phyloP scores from a whole-genome alignment of 805 yeast species.

The Wickerhamia fluorescens region DNA sequence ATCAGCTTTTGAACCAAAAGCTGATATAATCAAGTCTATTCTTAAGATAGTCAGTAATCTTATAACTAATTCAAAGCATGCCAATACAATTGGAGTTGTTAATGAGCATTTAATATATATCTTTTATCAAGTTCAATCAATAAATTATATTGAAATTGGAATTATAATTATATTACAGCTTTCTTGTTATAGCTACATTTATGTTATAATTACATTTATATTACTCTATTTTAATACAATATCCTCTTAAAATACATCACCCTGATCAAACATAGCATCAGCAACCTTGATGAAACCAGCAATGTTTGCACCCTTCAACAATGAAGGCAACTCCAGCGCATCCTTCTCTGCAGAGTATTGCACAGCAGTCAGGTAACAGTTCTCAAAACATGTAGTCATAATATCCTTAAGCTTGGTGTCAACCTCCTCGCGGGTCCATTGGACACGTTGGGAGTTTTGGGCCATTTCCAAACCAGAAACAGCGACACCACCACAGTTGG shows the following conservation, averaged over 20 bases:
- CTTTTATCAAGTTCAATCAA: too few species aligned
- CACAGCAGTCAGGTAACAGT: conserved; percentile 83
- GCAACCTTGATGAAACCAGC: conserved; percentile 99
- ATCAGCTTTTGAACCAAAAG: too few species aligned
- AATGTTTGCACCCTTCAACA: conserved; percentile 98
- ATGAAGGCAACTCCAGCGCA: conserved; percentile 67
- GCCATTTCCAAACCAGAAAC: conserved; percentile 99
- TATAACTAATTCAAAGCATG: too few species aligned
- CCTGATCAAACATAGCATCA: conserved; percentile 96
- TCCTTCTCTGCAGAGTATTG: conserved; percentile 69
- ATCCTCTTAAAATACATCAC: conserved; percentile 63
- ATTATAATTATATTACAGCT: too few species aligned
- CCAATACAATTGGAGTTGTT: too few species aligned
- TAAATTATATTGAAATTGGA: too few species aligned
- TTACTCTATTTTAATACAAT: too few species aligned
- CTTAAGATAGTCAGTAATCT: too few species aligned
- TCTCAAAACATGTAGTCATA: conserved; percentile 88
- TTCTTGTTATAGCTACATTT: too few species aligned
- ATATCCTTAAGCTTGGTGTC: conserved; percentile 85
- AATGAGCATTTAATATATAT: too few species aligned
- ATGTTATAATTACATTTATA: too few species aligned
- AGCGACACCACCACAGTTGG: conserved; percentile 99
- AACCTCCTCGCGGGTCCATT: conserved; percentile 90
- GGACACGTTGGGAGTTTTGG: conserved; percentile 91
- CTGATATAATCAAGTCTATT: too few species aligned